Base-by-base conservation (phyloP, 129 eudicot genomes). In the Solidago caesia region DNA sequence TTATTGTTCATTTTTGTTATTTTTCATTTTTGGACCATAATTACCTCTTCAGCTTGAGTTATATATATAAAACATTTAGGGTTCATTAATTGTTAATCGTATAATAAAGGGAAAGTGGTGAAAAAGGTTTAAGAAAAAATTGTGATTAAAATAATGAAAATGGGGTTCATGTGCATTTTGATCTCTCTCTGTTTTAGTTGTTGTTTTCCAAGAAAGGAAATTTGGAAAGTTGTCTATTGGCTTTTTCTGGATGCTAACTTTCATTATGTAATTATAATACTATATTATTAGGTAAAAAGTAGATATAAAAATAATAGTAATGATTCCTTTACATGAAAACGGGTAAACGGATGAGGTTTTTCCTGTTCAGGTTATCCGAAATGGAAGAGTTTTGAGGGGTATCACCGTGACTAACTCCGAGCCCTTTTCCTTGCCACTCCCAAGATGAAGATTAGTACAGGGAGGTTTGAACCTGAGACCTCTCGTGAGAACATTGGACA, bases 151-250 rank as follows among this genome's bases (percentile, higher is more conserved):
- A 70, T 70, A 58, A 59, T 77, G 67, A 67, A 59, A 69, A 12
- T 69, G 76, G 57, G 64, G 62, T 60, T 77, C 76, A 77, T 77
- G 81, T 77, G 81, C 71, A 70, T 49, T 61, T 68, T 61, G 70
- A 77, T 65, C 56, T 72, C 65, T 3, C 39, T 33, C 39, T 33
- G 39, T 33, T 33, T 33, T 33, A 33, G 68, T 74, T 7, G 51
- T 66, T 55, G 58, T 26, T 77, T 69, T 69, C 81, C 60, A 77
- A 59, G 7, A 76, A 76, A 53, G 73, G 73, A 66, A 55, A 13
- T 77, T 44, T 69, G 60, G 48, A 77, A 77, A 69, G 71, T 42
- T 39, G 65, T 77, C 70, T 45, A 12, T 70, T 70, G 76, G 70
- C 45, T 68, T 44, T 67, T 46, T 39, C 46, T 68, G 44, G 61